Conservation (phyloP, 768 basidiomycete genomes). For the Podaxis sp. region DNA sequence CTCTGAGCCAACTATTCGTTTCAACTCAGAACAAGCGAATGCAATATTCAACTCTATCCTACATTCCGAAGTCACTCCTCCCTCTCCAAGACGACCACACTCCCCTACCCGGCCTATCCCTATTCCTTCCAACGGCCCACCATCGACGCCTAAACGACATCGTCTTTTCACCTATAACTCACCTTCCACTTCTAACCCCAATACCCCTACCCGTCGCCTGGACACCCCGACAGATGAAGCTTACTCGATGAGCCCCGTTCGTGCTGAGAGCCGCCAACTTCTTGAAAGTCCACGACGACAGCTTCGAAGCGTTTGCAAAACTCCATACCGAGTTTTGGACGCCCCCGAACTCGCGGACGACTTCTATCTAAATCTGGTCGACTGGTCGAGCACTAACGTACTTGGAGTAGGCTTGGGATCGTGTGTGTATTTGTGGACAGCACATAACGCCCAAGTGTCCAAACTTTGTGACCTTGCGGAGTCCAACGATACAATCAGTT, state of each 20-base stretch:
- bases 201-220: constrained; percentile 58
- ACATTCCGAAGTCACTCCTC: constrained; percentile 76
- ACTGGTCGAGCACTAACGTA: constrained; percentile 95
- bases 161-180: constrained; percentile 72
- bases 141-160: constrained; percentile 52
- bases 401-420: constrained; percentile 90
- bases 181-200: constrained; percentile 57
- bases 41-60: constrained; percentile 76
- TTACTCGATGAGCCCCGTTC: constrained; percentile 89
- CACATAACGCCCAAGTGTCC: constrained; percentile 88
- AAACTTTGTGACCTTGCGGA: constrained; percentile 82
- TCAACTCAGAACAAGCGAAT: constrained; percentile 73
- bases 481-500: constrained; percentile 76
- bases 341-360: constrained; percentile 97
- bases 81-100: constrained; percentile 58
- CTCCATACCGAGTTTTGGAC: constrained; percentile 95
- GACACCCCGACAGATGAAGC: constrained; percentile 86
- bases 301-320: constrained; percentile 85
- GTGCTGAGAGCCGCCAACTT: constrained; percentile 76
- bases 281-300: constrained; percentile 83
- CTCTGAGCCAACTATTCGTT: background rate
- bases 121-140: constrained; percentile 37
- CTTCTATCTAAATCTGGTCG: constrained; percentile 97
- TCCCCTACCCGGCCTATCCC: constrained; percentile 58
- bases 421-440: constrained; percentile 97